Conservation (phyloP, 257 asterid species). For the Przewalskia tangutica region DNA sequence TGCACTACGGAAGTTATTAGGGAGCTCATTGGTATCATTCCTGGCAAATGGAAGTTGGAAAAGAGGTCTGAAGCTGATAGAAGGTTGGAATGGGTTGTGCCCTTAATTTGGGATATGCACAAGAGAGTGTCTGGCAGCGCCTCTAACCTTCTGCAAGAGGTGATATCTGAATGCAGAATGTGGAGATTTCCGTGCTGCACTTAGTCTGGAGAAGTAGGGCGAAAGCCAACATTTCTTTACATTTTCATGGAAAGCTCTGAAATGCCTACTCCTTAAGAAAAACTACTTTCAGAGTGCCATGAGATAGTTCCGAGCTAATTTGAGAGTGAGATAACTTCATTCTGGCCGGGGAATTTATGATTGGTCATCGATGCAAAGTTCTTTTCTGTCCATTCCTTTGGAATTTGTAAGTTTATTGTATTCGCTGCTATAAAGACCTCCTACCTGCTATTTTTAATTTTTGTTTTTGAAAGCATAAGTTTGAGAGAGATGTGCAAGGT, state of each 20-base stretch:
- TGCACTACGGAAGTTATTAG: not conserved
- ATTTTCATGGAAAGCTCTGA: not conserved
- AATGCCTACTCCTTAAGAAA: not conserved
- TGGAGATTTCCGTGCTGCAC: not conserved
- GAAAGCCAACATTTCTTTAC: not conserved
- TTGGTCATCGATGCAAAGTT: not conserved
- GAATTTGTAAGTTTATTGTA: not conserved
- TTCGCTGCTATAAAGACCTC: not conserved
- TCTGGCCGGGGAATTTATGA: not conserved
- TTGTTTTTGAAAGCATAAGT: not conserved
- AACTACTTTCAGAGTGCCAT: not conserved
- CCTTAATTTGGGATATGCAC: not conserved
- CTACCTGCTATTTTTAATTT: not conserved
- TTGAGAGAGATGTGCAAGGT: not conserved
- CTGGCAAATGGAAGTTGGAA: not conserved
- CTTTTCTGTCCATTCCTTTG: not conserved
- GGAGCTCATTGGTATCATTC: not conserved
- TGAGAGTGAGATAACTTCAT: not conserved
- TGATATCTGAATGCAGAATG: not conserved
- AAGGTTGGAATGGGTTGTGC: not conserved
- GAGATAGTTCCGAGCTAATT: not conserved
- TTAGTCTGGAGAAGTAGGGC: not conserved
- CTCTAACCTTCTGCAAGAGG: not conserved
- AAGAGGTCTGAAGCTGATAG: not conserved
- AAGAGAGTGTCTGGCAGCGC: not conserved